Evolutionary conservation across 2,329 filamentous ascomycete genomes (phyloP).

Genomic region (Mycocentrospora acerina): DNA sequence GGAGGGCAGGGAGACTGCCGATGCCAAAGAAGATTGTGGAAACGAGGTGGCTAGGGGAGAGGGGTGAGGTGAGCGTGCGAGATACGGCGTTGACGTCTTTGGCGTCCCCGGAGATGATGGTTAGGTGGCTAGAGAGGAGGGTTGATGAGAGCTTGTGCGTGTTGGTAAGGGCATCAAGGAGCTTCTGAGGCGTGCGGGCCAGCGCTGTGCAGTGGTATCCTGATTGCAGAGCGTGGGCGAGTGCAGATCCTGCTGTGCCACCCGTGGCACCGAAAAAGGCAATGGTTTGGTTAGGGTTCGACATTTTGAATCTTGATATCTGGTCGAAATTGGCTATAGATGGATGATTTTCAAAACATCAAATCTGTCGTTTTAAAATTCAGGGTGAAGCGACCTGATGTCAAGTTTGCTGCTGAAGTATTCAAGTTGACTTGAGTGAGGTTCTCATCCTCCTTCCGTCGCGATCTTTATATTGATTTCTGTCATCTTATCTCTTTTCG

Average conservation of each 20-base stretch:
- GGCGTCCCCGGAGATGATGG: slow-evolving; percentile 51
- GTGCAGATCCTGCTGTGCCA: slow-evolving; percentile 48
- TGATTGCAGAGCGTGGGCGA: slow-evolving; percentile 48
- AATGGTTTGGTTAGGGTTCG: slow-evolving; percentile 36
- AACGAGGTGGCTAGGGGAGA: slow-evolving; percentile 30
- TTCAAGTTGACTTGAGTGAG: too few species aligned
- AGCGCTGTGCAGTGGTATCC: slow-evolving; percentile 51
- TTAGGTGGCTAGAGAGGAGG: slow-evolving; percentile 45
- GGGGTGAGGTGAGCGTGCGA: slow-evolving; percentile 35
- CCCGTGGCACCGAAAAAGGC: slow-evolving; percentile 58
- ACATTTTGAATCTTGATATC: slow-evolving; percentile 6
- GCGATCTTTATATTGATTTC: too few species aligned
- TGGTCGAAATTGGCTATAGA: too few species aligned
- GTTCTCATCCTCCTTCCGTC: too few species aligned
- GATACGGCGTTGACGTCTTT: slow-evolving; percentile 47
- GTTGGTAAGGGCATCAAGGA: slow-evolving; percentile 44
- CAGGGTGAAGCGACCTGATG: too few species aligned
- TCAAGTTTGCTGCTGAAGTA: too few species aligned
- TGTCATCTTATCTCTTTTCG: too few species aligned
- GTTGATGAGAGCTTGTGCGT: slow-evolving; percentile 42
- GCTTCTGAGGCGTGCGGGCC: slow-evolving; percentile 53
- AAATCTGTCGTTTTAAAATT: too few species aligned
- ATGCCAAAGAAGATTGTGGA: slow-evolving; percentile 52
- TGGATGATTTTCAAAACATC: too few species aligned
- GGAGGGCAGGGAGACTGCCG: slow-evolving; percentile 39